Evolutionary conservation across 2,329 filamentous ascomycete species (phyloP), one percentile per base, ranked within the genome.

Genomic region (Monosporascus sp.): DNA sequence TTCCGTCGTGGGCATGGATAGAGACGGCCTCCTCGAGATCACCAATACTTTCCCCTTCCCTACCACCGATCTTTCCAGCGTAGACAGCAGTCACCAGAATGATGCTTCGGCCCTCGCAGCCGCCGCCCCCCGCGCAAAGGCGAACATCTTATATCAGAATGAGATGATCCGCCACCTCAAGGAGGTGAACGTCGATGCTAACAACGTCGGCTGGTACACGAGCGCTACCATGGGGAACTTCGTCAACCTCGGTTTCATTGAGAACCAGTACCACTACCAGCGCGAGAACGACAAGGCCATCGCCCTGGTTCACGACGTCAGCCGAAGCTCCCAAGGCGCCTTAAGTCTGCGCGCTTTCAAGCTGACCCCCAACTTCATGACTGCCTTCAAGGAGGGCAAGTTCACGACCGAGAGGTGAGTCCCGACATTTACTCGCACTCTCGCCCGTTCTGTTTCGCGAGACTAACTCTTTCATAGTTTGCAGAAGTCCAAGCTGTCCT

Each of bases 201-300:
- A 97, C 79, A 95, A 91, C 67, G 91, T 96, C 56, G 94, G 94
- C 66, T 99, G 92, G 92, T 99, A 99, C 78, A 97, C 91, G 55
- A 97, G 91, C 77, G 91, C 92, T 59, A 96, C 91, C 73, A 95
- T 99, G 89, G 94, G 94, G 73, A 97, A 96, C 80, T 97, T 97
- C 65, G 82, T 97, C 79, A 97, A 92, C 79, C 74, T 88, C 69
- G 89, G 88, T 78, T 92, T 96, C 70, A 89, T 99, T 73, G 94
- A 99, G 82, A 99, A 97, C 79, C 92, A 97, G 74, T 91, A 86
- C 76, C 89, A 92, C 78, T 97, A 96, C 79, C 94, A 99, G 79
- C 94, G 90, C 73, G 90, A 95, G 65, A 96, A 96, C 71, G 90
- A 94, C 74, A 81, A 83, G 72, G 91, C 89, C 7, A 85, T 97